Evolutionary conservation across 257 asterid species (phyloP), one percentile per base, ranked within the genome.

Genomic region (Nicotiana attenuata): DNA sequence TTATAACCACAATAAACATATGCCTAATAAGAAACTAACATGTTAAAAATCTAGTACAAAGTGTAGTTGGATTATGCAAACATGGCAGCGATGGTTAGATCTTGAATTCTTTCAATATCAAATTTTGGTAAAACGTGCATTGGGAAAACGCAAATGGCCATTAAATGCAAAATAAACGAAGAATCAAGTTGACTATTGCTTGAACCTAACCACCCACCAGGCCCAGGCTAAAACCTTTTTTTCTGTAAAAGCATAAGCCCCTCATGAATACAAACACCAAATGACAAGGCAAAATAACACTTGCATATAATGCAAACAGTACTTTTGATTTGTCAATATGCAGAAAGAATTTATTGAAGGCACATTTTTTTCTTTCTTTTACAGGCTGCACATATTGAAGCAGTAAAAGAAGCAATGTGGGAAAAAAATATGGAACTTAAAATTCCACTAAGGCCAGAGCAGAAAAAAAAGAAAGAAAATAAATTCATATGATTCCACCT

Each of bases 321-420:
- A 41, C 60, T 61, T 79, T 79, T 79, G 61, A 79, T 60, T 79
- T 79, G 82, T 79, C 75, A 78, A 78, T 78, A 60, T 78, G 82
- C 26, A 22, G 75, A 59, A 79, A 22, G 47, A 79, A 79, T 79
- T 61, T 38, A 79, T 35, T 79, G 82, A 79, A 61, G 59, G 82
- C 82, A 79, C 61, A 79, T 41, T 41, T 59, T 3, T 78, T 78
- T 29, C 82, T n/a, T 78, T 38, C 60, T 50, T 50, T 75, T 75
- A 75, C 80, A 50, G 80, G 64, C 45, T 38, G 19, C 22, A 7
- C 28, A n/a, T 60, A 60, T 26, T 59, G 17, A 35, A 78, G 15
- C 16, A 78, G 59, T 60, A 60, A 65, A 78, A 38, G 69, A 59
- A 35, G 16, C 20, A 38, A 38, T 31, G 35, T 57, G 38, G 33